Base-by-base conservation (phyloP, 1,139 yeast species). In the Williopsis jadinii region DNA sequence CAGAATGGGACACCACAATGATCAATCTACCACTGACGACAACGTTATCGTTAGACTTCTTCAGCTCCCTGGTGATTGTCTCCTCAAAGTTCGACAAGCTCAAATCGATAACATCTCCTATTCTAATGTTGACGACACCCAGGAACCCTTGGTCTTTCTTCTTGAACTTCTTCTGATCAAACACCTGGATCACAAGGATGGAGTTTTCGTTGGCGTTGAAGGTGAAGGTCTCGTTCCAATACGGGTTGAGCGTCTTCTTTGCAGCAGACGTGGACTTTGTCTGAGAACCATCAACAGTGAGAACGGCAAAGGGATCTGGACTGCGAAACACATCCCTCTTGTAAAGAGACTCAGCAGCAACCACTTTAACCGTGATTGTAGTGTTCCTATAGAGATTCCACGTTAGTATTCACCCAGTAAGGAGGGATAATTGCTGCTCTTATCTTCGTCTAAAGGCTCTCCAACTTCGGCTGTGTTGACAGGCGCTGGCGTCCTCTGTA, bases 61-160 rank as follows among this genome's bases (percentile, higher is more conserved):
- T 88, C 61, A 94, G 73, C 56, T 90, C 97, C 57, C 95, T 77
- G 2, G 97, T 90, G 49, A 92, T 80, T 50, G 97, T 92, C 64
- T 90, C 96, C 60, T 83, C 90, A 35, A 75, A 69, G 51, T 67
- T 63, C 24, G 65, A 53, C 46, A 77, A 70, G 27, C 71, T 70
- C 46, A 88, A 67, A 61, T 88, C 95, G 47, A 92, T 75, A 33
- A 86, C 90, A 62, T 92, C 97, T 37, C 95, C 94, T 35, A 90
- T 77, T 53, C 95, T 74, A 41, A 92, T 77, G 64, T 92, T 94
- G 46, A 94, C 94, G 15, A 92, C 98, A 45, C 99, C 99, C 41
- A 92, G 70, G 55, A 92, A 92, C n/a, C 98, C 98, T 64, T 92
- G 98, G 61, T 92, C 98, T 74, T 88, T 90, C 80, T 88, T 88